Base-by-base conservation (phyloP, 106 monocot species). In the Ottelia alismoides region DNA sequence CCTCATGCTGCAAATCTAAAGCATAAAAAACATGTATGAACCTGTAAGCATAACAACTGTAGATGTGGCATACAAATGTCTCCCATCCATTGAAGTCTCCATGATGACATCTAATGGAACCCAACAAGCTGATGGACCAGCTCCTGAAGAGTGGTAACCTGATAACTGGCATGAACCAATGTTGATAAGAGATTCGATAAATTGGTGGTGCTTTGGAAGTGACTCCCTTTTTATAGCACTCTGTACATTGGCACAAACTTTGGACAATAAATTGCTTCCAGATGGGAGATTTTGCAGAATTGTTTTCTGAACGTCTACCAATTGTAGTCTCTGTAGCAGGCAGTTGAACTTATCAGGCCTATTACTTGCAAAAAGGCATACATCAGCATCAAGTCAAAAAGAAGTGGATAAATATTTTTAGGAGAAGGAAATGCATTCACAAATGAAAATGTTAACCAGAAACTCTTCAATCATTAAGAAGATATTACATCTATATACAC, bases 1-100 rank as follows among this genome's bases (percentile, higher is more conserved):
- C n/a, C 20, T 25, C 20, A 45, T 61, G 45, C 3, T n/a, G n/a
- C n/a, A n/a, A n/a, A n/a, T n/a, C n/a, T n/a, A n/a, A n/a, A n/a
- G n/a, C n/a, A 40, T 19, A 30, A 45, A 1, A 55, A 19, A 61
- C 43, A n/a, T n/a, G n/a, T n/a, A n/a, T 48, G 31, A n/a, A 82
- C 82, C 88, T 76, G 83, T 79, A 48, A 88, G 78, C 60, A 76
- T 70, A 60, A 83, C 83, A 56, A 79, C 58, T 46, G 78, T 49
- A 68, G 88, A 88, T 57, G 83, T 65, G 43, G 73, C 73, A 79
- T 76, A 49, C 22, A 88, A 67, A 65, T 79, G 58, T 56, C 55
- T 78, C 32, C 88, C 88, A 67, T 88, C 83, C 79, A 88, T 88
- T 45, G 73, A 50, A 51, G 76, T 74, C 65, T 88, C 88, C 88